These are phyloP conservation scores for Lachnellula suecica DNA, from an alignment of 2,329 filamentous ascomycete species.

Conservation along the genomic window DNA sequence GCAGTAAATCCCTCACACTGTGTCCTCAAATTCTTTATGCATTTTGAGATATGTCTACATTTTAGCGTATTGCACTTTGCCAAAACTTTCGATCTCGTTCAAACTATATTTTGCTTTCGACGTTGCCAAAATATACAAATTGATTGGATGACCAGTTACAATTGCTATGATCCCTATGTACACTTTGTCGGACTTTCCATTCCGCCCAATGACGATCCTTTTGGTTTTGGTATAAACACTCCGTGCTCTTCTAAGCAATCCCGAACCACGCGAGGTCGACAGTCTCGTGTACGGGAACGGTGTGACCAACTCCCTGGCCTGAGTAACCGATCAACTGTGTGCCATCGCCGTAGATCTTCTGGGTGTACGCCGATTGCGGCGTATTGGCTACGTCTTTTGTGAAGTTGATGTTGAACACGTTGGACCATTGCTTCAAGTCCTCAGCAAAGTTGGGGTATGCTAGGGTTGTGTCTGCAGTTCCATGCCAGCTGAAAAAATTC, in stretches of 20 bases:
- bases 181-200: too few relatives aligned
- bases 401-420: slow-evolving; percentile 38
- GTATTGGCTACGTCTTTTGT: slow-evolving; percentile 28
- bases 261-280: slow-evolving; percentile 27
- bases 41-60: too few relatives aligned
- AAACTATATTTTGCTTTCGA: too few relatives aligned
- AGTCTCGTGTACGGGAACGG: slow-evolving; percentile 29
- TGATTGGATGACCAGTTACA: too few relatives aligned
- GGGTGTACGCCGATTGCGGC: slow-evolving; percentile 31
- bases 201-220: neutral
- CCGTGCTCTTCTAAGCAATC: slow-evolving; percentile 2
- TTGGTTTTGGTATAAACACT: neutral
- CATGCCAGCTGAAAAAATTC: slow-evolving; percentile 40
- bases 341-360: slow-evolving; percentile 35
- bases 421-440: slow-evolving; percentile 46
- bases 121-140: too few relatives aligned
- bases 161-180: too few relatives aligned
- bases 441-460: slow-evolving; percentile 40
- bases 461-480: slow-evolving; percentile 38
- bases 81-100: too few relatives aligned
- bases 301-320: slow-evolving; percentile 32
- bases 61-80: too few relatives aligned
- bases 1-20: too few relatives aligned
- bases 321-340: slow-evolving; percentile 32
- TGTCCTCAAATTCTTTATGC: too few relatives aligned